Evolutionary conservation across 176 grass and related monocot genomes (phyloP).

Genomic region (Musa schizocarpa): DNA sequence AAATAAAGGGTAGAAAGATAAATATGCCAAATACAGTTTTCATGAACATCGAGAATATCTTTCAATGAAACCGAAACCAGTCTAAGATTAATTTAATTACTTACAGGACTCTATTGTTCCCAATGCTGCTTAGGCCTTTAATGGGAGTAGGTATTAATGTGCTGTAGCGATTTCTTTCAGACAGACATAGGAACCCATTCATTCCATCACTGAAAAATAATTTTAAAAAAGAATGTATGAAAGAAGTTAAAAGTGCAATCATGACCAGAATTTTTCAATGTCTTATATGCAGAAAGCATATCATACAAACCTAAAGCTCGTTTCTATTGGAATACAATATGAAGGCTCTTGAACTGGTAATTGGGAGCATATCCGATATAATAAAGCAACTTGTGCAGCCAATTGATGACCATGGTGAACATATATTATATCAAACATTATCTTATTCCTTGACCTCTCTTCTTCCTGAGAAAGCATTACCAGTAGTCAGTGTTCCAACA

Average conservation of each 20-base stretch:
- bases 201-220: conserved; percentile 54
- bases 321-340: conserved; percentile 54
- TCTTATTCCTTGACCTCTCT: conserved; percentile 83
- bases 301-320: conserved; percentile 56
- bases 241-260: conserved; percentile 21
- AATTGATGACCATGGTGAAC: conserved; percentile 66
- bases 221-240: conserved; percentile 6
- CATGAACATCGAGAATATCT: neutral
- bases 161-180: conserved; percentile 52
- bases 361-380: conserved; percentile 55
- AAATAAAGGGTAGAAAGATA: conserved; percentile 8
- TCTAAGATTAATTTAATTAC: conserved; percentile 13
- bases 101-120: conserved; percentile 90
- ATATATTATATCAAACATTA: conserved; percentile 80
- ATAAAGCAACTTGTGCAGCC: conserved; percentile 44
- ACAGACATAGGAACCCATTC: conserved; percentile 95
- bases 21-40: conserved; percentile 20
- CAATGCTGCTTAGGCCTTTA: conserved; percentile 62
- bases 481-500: neutral
- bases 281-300: conserved; percentile 13
- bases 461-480: conserved; percentile 44
- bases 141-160: conserved; percentile 45
- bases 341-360: conserved; percentile 34
- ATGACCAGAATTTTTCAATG: neutral
- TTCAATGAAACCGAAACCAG: neutral